phyloP scores from a whole-genome alignment of 176 grass and related monocot species.

The Cenchrus fungigraminus region DNA sequence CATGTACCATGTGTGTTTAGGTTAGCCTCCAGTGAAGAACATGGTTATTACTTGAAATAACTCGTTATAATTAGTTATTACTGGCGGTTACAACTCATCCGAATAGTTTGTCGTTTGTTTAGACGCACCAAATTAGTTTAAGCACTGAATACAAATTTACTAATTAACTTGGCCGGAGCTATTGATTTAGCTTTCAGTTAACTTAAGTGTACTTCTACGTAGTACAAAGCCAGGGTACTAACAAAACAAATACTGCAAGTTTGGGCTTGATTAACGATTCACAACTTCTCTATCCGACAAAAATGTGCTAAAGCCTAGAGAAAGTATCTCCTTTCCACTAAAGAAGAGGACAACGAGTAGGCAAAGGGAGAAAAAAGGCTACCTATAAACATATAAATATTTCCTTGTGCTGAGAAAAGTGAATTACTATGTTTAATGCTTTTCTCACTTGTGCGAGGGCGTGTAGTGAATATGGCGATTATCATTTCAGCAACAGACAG shows the following conservation, averaged over 20 bases:
- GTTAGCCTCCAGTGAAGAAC: background rate
- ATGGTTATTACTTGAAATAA: background rate
- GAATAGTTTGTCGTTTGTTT: background rate
- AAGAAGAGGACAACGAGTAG: background rate
- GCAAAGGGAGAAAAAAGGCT: background rate
- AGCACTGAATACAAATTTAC: background rate
- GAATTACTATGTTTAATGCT: background rate
- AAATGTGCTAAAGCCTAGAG: slow-evolving; percentile 1
- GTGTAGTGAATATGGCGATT: slow-evolving; percentile 32
- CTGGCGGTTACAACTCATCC: background rate
- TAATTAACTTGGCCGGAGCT: background rate
- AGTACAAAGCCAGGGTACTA: background rate
- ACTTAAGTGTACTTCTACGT: background rate
- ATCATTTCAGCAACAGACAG: slow-evolving; percentile 38
- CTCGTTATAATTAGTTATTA: background rate
- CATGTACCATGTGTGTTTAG: background rate
- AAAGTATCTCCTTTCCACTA: slow-evolving; percentile 29
- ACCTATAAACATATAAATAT: slow-evolving; percentile 21
- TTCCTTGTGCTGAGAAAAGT: slow-evolving; percentile 6
- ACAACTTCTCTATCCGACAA: slow-evolving; percentile 15
- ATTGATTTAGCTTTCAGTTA: no score
- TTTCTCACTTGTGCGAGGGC: background rate
- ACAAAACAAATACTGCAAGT: background rate
- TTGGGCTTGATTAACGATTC: background rate
- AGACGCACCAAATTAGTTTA: background rate